phyloP scores from a whole-genome alignment of 768 basidiomycete species.

The Gloeopeniophorella convolvens region DNA sequence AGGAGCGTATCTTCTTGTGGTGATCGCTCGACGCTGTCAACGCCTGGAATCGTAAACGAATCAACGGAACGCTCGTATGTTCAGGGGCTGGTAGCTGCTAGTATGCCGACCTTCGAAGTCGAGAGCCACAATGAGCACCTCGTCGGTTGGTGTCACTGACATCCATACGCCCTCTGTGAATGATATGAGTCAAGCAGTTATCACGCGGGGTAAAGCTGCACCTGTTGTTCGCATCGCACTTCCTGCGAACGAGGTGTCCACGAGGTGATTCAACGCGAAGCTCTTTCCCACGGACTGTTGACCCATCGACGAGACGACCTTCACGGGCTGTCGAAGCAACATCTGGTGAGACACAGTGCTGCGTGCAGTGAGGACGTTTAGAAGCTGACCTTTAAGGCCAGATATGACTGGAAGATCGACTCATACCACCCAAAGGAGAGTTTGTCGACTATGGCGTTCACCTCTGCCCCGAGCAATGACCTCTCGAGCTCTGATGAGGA shows the following conservation, averaged over 20 bases:
- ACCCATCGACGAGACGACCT: slow-evolving; percentile 61
- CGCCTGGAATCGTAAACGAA: slow-evolving; percentile 31
- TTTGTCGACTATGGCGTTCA: slow-evolving; percentile 47
- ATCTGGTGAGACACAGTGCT: not conserved
- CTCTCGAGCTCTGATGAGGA: slow-evolving; percentile 43
- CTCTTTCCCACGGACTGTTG: slow-evolving; percentile 60
- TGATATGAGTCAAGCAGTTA: not conserved
- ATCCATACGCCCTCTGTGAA: slow-evolving; percentile 53
- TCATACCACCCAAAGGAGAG: slow-evolving; percentile 61
- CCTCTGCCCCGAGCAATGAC: slow-evolving; percentile 50
- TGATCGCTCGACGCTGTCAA: slow-evolving; percentile 57
- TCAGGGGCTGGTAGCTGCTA: not conserved
- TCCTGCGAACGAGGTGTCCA: slow-evolving; percentile 57
- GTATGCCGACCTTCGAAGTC: slow-evolving; percentile 49
- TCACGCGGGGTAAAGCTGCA: slow-evolving; percentile 1
- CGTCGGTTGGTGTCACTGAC: slow-evolving; percentile 53
- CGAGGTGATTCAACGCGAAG: slow-evolving; percentile 50
- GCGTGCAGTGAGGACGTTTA: too few relatives aligned
- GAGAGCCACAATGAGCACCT: slow-evolving; percentile 46
- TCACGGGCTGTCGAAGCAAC: slow-evolving; percentile 39
- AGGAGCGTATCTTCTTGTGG: slow-evolving; percentile 55
- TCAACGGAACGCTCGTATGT: not conserved
- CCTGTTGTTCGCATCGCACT: slow-evolving; percentile 56
- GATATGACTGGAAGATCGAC: slow-evolving; percentile 53
- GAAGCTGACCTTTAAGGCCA: slow-evolving; percentile 54